Evolutionary conservation across 768 basidiomycete genomes (phyloP).

Genomic region (Tricholoma hemisulphureum): DNA sequence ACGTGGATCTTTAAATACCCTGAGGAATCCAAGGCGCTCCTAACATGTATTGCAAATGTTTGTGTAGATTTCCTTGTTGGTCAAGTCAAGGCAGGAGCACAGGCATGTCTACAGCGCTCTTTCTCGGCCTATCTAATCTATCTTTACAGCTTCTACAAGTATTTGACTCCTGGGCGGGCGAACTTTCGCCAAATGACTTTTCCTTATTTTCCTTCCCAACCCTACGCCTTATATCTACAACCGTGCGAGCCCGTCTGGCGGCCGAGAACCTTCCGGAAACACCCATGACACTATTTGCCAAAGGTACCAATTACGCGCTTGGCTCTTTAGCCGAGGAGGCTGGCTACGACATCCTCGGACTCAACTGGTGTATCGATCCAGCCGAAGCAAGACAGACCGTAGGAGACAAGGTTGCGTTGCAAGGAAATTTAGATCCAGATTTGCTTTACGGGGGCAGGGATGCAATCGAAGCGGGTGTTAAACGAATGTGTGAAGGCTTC

Average conservation of each 20-base stretch:
- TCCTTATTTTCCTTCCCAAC: constrained; percentile 79
- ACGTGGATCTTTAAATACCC: constrained; percentile 94
- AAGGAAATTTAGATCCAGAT: constrained; percentile 93
- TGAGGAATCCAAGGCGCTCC: constrained; percentile 72
- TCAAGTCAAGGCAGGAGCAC: constrained; percentile 93
- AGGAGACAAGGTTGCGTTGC: constrained; percentile 64
- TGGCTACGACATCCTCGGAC: constrained; percentile 85
- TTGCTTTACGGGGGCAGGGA: constrained; percentile 82
- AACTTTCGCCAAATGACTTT: constrained; percentile 89
- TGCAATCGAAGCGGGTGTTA: constrained; percentile 84
- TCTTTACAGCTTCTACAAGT: constrained; percentile 80
- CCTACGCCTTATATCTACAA: constrained; percentile 65
- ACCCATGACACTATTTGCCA: constrained; percentile 92
- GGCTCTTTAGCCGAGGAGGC: constrained; percentile 53
- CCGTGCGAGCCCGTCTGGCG: constrained; percentile 60
- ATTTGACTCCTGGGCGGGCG: constrained; percentile 96
- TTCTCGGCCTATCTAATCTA: neutral
- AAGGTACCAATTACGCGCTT: constrained; percentile 83
- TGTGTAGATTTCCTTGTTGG: constrained; percentile 90
- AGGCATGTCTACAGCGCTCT: constrained; percentile 50
- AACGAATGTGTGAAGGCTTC: constrained; percentile 81
- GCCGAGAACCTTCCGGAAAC: constrained; percentile 53
- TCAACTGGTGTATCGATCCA: constrained; percentile 91
- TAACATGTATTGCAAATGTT: constrained; percentile 80
- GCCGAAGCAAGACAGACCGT: constrained; percentile 63